Percentiles rank a stretch among this genome's conserved stretches.
phyloP scores from a whole-genome alignment of 2,329 filamentous ascomycete species.

The Berkeleyomyces basicola region DNA sequence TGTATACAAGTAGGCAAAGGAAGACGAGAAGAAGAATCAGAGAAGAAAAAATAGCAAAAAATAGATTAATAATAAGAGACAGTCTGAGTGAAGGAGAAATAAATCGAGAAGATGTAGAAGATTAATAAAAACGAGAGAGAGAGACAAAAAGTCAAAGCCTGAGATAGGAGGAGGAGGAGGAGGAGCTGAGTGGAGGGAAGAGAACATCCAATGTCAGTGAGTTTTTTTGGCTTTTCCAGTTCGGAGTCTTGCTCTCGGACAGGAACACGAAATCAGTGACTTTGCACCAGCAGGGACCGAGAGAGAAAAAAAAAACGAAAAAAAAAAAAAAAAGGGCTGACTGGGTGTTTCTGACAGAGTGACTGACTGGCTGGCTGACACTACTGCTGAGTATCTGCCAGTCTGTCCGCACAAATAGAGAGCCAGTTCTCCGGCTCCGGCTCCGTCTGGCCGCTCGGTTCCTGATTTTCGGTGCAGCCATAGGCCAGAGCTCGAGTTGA shows the following conservation, averaged over 20 bases:
- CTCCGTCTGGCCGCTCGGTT: too few species aligned
- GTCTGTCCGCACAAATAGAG: too few species aligned
- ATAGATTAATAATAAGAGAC: neutral
- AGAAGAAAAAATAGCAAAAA: neutral
- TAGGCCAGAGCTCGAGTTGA: too few species aligned
- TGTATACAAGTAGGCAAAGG: neutral
- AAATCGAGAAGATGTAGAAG: neutral
- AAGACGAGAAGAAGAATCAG: neutral
- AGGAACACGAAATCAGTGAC: conserved; percentile 6
- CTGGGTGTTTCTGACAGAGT: too few species aligned
- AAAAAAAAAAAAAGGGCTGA: neutral
- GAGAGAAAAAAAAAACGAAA: neutral
- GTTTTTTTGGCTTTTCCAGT: conserved; percentile 6
- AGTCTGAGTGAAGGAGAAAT: neutral
- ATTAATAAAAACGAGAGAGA: neutral
- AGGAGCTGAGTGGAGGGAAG: conserved; percentile 1
- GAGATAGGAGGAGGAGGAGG: neutral
- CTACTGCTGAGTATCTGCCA: too few species aligned
- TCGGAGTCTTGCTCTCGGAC: neutral
- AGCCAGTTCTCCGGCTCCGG: too few species aligned
- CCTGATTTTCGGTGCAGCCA: too few species aligned
- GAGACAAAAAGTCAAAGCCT: neutral
- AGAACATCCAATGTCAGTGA: conserved; percentile 5
- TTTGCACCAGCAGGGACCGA: neutral
- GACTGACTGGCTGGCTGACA: too few species aligned